Evolutionary conservation across 345 rosid species (phyloP).

Genomic region (Citropsis articulata): DNA sequence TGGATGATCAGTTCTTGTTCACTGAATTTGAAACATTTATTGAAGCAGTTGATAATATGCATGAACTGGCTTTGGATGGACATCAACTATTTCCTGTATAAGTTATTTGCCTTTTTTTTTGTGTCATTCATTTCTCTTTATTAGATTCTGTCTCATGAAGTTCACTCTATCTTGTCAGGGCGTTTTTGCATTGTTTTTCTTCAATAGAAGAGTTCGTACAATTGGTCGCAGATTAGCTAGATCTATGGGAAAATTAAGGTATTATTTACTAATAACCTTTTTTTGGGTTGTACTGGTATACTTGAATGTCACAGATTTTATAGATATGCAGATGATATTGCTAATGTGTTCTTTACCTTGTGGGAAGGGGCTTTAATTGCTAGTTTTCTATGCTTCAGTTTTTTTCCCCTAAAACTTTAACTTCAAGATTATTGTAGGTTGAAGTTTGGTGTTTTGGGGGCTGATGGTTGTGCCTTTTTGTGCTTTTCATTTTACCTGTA

Average conservation of each 20-base stretch:
- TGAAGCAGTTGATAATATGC: slow-evolving; percentile 85
- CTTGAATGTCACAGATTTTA: neutral
- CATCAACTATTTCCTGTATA: slow-evolving; percentile 90
- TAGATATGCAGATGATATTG: neutral
- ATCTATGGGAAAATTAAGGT: slow-evolving; percentile 93
- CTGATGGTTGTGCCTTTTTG: neutral
- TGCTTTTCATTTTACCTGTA: neutral
- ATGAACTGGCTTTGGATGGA: slow-evolving; percentile 89
- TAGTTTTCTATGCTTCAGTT: neutral
- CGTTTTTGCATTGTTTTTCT: slow-evolving; percentile 82
- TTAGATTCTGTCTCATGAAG: slow-evolving; percentile 17
- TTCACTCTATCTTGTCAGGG: slow-evolving; percentile 48
- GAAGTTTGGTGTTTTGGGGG: neutral
- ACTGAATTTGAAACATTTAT: slow-evolving; percentile 80
- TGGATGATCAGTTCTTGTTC: slow-evolving; percentile 72
- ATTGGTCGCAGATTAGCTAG: slow-evolving; percentile 85
- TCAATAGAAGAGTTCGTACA: slow-evolving; percentile 82
- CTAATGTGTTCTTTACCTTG: neutral
- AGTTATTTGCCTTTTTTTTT: slow-evolving; percentile 8
- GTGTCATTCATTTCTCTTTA: neutral
- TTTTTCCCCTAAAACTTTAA: neutral
- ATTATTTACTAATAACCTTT: slow-evolving; percentile 9
- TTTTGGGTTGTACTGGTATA: neutral
- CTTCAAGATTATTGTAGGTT: neutral
- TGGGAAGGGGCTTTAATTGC: neutral